phyloP scores from a whole-genome alignment of 306 rosid genomes.

The Chamaecrista fasciculata region DNA sequence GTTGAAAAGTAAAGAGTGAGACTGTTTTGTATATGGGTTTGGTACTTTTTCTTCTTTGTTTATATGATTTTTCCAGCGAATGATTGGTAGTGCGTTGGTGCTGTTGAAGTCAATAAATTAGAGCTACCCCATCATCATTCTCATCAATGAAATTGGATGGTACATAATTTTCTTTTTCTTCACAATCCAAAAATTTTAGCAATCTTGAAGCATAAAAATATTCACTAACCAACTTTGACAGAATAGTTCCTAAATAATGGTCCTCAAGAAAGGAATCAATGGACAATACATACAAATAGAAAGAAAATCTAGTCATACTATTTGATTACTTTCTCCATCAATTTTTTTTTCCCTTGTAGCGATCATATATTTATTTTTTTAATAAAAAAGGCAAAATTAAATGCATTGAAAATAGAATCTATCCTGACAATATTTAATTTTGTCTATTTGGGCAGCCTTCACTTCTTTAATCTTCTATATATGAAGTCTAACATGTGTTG shows the following conservation, averaged over 20 bases:
- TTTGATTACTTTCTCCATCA: neutral
- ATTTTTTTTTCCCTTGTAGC: neutral
- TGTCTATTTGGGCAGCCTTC: neutral
- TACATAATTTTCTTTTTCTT: neutral
- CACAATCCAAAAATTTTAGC: neutral
- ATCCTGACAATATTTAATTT: neutral
- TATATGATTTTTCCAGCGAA: constrained; percentile 17
- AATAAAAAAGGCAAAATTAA: neutral
- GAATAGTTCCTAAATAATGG: neutral
- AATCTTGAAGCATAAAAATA: neutral
- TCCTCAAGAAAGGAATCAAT: constrained; percentile 20
- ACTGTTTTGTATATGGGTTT: constrained; percentile 13
- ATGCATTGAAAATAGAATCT: neutral
- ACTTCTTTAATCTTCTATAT: no score
- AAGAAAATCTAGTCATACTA: neutral
- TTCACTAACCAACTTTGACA: neutral
- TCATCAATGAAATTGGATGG: constrained; percentile 38
- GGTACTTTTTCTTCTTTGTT: constrained; percentile 3
- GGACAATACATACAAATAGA: neutral
- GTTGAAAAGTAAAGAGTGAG: constrained; percentile 23
- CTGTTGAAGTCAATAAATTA: constrained; percentile 45
- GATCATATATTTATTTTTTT: neutral
- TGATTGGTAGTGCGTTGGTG: constrained; percentile 39
- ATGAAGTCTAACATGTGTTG: no score
- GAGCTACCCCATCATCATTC: constrained; percentile 36